Conservation (phyloP, 768 basidiomycete genomes). For the Lactifluus piperatus region DNA sequence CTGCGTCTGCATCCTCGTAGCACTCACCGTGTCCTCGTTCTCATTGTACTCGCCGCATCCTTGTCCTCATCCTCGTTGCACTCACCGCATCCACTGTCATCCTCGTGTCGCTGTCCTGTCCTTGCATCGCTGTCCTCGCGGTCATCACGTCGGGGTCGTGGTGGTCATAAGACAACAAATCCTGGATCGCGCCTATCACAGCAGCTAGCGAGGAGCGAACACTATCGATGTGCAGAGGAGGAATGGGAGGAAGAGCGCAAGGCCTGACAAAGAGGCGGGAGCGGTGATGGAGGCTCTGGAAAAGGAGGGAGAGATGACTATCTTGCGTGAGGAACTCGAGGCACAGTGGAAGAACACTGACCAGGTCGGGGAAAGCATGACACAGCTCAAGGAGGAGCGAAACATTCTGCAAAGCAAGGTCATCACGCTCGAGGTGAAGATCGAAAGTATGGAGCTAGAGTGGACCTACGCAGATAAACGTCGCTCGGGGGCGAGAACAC, state of each 20-base stretch:
- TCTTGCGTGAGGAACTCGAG: constrained; percentile 56
- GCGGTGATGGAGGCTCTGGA: constrained; percentile 34
- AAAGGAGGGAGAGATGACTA: constrained; percentile 25
- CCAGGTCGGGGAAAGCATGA: constrained; percentile 39
- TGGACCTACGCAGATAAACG: constrained; percentile 50
- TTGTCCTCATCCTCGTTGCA: too few species aligned
- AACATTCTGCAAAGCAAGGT: constrained; percentile 25
- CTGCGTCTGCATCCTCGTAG: too few species aligned
- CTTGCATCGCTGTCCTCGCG: too few species aligned
- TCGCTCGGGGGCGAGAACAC: constrained; percentile 45
- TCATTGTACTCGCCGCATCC: too few species aligned
- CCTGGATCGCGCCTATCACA: constrained; percentile 28
- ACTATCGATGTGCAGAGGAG: constrained; percentile 33
- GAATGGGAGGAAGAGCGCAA: constrained; percentile 45
- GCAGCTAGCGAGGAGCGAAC: constrained; percentile 30
- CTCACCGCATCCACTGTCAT: too few species aligned
- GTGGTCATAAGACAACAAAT: constrained; percentile 32
- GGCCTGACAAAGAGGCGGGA: constrained; percentile 35
- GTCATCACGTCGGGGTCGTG: too few species aligned
- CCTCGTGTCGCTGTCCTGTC: too few species aligned
- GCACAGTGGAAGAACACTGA: constrained; percentile 66
- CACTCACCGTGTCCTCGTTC: too few species aligned
- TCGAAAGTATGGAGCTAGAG: constrained; percentile 41
- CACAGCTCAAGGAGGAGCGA: constrained; percentile 29
- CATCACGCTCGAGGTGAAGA: constrained; percentile 21